phyloP scores from a whole-genome alignment of 2,329 filamentous ascomycete species.

The Colletotrichum chlorophyti region DNA sequence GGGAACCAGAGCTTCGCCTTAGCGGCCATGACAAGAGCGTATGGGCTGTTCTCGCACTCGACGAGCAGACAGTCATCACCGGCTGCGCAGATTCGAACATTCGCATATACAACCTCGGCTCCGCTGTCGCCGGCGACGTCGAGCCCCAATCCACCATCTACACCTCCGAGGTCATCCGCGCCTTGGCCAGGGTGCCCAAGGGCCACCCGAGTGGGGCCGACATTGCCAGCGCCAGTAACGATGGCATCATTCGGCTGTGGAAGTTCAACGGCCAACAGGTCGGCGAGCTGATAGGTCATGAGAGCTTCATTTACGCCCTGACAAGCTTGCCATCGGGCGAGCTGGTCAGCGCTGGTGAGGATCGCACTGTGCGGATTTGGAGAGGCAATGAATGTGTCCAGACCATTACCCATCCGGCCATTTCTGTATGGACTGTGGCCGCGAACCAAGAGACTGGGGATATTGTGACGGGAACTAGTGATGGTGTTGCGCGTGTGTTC shows the following conservation, averaged over 20 bases:
- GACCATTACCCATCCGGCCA: constrained; percentile 95
- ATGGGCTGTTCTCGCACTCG: constrained; percentile 89
- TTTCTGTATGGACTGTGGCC: constrained; percentile 95
- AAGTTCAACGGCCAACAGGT: constrained; percentile 79
- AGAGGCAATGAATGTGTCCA: constrained; percentile 82
- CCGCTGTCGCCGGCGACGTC: constrained; percentile 60
- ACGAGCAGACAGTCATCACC: constrained; percentile 83
- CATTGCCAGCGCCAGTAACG: constrained; percentile 95
- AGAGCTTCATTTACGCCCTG: constrained; percentile 93
- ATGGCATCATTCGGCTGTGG: constrained; percentile 88
- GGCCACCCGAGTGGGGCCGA: constrained; percentile 83
- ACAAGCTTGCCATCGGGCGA: constrained; percentile 81
- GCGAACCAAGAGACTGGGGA: constrained; percentile 83
- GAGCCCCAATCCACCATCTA: constrained; percentile 62
- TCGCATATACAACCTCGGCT: constrained; percentile 78
- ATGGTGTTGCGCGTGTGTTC: constrained; percentile 85
- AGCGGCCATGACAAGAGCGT: constrained; percentile 79
- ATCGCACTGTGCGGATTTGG: constrained; percentile 94
- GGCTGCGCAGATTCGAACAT: constrained; percentile 91
- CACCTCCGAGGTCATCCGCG: constrained; percentile 84
- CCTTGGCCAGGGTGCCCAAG: constrained; percentile 80
- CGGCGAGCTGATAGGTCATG: constrained; percentile 83
- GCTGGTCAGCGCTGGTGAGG: constrained; percentile 89
- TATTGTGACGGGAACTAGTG: constrained; percentile 92
- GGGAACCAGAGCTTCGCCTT: constrained; percentile 76